A percentile compares a stretch with the other conserved stretches of the same genome.
phyloP scores from a whole-genome alignment of 228 moss, liverwort and hornwort species.

The Sphagnum fallax region DNA sequence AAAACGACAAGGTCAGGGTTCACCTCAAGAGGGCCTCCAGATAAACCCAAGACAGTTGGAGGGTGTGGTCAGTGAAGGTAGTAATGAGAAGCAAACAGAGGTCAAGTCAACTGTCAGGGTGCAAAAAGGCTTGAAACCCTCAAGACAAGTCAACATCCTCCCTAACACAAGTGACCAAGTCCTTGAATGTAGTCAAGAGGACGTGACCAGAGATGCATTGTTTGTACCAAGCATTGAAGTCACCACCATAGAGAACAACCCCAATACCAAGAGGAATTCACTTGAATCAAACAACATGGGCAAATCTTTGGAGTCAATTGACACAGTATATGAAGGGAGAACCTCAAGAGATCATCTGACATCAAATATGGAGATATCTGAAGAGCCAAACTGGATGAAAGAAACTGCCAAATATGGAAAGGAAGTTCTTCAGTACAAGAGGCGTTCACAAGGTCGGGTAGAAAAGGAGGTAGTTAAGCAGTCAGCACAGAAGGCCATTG shows the following conservation, averaged over 20 bases:
- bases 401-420: neutral
- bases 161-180: too few species aligned
- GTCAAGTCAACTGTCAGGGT: too few species aligned
- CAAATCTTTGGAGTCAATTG: neutral
- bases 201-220: too few species aligned
- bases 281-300: neutral
- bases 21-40: neutral
- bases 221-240: too few species aligned
- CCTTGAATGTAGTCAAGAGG: too few species aligned
- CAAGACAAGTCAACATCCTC: too few species aligned
- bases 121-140: too few species aligned
- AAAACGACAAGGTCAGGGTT: neutral
- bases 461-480: neutral
- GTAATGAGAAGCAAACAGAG: too few species aligned
- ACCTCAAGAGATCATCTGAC: neutral
- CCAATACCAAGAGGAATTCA: neutral
- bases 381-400: too few species aligned
- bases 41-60: neutral
- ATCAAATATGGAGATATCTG: too few species aligned
- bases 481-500: neutral
- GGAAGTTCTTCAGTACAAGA: slow-evolving; percentile 1
- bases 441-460: neutral
- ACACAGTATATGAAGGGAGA: neutral
- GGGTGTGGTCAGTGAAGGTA: too few species aligned
- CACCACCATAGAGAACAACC: too few species aligned